Evolutionary conservation across 2,329 filamentous ascomycete species (phyloP).

Genomic region (Colletotrichum euphorbiae): DNA sequence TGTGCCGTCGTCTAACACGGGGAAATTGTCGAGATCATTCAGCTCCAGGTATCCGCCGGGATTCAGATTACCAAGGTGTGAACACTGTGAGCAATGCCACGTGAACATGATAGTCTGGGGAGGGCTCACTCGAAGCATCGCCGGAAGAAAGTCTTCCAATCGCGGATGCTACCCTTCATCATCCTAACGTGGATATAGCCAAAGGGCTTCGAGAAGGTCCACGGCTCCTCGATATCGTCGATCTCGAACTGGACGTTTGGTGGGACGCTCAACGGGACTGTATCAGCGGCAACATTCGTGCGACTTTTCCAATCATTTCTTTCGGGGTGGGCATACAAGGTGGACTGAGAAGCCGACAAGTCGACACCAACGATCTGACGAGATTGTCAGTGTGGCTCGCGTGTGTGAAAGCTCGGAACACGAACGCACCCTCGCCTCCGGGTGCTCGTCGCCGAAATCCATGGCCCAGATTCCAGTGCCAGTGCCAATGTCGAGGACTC

Average conservation of each 20-base stretch:
- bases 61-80: not conserved
- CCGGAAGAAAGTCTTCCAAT: conserved; percentile 46
- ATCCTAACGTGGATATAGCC: conserved; percentile 67
- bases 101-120: not conserved
- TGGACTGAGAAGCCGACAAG: not conserved
- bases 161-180: conserved; percentile 61
- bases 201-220: conserved; percentile 61
- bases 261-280: not conserved
- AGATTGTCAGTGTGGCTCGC: not conserved
- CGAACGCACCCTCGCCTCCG: not conserved
- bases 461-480: conserved; percentile 5
- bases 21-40: conserved; percentile 53
- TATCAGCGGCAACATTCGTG: not conserved
- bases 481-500: conserved; percentile 1
- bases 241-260: conserved; percentile 44
- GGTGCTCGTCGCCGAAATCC: not conserved
- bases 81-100: not conserved
- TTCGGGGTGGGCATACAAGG: not conserved
- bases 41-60: conserved; percentile 53
- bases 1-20: conserved; percentile 53
- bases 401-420: not conserved
- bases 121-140: not conserved
- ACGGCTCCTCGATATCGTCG: conserved; percentile 65
- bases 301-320: not conserved
- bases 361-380: conserved; percentile 1